Evolutionary conservation across 768 basidiomycete genomes (phyloP).

Genomic region (Serendipita sp.): DNA sequence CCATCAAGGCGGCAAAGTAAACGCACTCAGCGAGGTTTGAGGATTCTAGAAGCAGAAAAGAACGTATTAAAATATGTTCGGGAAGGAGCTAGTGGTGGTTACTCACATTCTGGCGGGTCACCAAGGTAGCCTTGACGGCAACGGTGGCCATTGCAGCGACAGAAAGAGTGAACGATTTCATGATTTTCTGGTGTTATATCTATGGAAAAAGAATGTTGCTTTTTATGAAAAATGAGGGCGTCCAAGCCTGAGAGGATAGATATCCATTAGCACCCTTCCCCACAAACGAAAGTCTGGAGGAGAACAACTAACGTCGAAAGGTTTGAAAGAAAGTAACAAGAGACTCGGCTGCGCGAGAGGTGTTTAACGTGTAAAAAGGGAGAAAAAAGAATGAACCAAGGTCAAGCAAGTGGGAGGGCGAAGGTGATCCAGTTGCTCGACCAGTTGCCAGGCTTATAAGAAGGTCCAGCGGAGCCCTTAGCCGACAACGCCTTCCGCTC

Average conservation of each 20-base stretch:
- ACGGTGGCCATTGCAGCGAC: not conserved
- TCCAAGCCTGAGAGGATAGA: not conserved
- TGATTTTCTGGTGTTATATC: not conserved
- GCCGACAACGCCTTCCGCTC: not conserved
- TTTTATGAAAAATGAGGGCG: not conserved
- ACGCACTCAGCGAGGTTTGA: not conserved
- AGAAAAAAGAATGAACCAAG: not conserved
- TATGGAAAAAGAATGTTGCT: slow-evolving; percentile 4
- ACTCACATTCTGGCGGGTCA: not conserved
- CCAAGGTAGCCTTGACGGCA: not conserved
- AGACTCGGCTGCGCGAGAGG: not conserved
- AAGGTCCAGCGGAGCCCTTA: not conserved
- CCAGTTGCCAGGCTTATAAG: not conserved
- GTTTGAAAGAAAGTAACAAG: not conserved
- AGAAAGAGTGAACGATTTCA: not conserved
- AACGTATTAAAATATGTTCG: not conserved
- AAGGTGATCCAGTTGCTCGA: not conserved
- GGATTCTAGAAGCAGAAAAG: not conserved
- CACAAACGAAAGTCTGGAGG: not conserved
- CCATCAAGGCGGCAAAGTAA: not conserved
- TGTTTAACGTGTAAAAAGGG: not conserved
- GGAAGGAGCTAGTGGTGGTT: too few species aligned
- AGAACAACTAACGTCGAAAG: not conserved
- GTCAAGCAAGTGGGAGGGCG: not conserved
- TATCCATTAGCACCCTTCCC: not conserved